Evolutionary conservation across 2,329 filamentous ascomycete species (phyloP).

Genomic region (Chaetomiaceae sp.): DNA sequence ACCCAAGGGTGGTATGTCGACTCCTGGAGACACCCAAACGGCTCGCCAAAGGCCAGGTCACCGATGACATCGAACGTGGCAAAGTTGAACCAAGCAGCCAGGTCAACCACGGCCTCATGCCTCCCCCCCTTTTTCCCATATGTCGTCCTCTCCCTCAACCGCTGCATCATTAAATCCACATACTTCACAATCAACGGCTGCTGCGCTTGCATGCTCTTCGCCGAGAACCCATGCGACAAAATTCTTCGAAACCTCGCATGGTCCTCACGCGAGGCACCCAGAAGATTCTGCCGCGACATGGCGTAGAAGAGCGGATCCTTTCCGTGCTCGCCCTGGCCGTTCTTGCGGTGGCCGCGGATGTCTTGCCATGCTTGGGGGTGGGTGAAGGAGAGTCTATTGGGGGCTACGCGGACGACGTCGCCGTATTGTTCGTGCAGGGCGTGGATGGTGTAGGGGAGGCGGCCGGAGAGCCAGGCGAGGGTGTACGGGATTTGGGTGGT

Average conservation of each 20-base stretch:
- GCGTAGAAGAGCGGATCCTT: conserved; percentile 15
- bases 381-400: conserved; percentile 18
- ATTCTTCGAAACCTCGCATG: conserved; percentile 31
- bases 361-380: conserved; percentile 17
- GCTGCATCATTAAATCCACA: conserved; percentile 30
- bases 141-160: conserved; percentile 1
- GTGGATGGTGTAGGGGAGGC: background rate
- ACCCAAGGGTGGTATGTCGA: conserved; percentile 24
- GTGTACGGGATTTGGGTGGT: conserved; percentile 17
- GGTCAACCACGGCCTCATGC: conserved; percentile 12
- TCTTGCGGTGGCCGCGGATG: conserved; percentile 21
- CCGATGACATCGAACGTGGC: conserved; percentile 29
- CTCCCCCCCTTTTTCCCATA: background rate
- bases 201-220: conserved; percentile 35
- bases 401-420: conserved; percentile 19
- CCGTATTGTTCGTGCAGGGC: conserved; percentile 19
- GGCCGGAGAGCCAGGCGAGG: conserved; percentile 1
- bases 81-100: conserved; percentile 25
- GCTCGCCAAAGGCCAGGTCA: conserved; percentile 28
- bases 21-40: conserved; percentile 25
- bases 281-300: conserved; percentile 18
- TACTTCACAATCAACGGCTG: conserved; percentile 34
- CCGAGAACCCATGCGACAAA: conserved; percentile 35
- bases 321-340: conserved; percentile 17
- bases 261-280: conserved; percentile 27